phyloP scores from a whole-genome alignment of 768 basidiomycete genomes.

The Pisolithus sp. region DNA sequence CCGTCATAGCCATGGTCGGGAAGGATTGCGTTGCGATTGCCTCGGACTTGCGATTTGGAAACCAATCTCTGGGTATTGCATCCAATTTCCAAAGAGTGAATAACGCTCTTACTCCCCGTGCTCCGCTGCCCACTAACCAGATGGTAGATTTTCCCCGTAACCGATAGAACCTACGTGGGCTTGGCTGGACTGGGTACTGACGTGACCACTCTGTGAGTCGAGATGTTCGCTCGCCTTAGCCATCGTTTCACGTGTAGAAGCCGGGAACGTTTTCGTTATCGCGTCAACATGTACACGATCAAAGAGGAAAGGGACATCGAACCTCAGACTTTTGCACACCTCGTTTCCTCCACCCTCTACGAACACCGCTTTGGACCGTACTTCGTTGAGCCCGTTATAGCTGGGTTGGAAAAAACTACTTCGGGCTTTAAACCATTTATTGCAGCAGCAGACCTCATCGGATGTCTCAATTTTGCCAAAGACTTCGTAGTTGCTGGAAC shows the following conservation, averaged over 20 bases:
- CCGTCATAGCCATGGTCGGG: conserved; percentile 98
- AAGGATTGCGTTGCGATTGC: conserved; percentile 99
- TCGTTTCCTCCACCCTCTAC: conserved; percentile 93
- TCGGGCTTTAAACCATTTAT: conserved; percentile 87
- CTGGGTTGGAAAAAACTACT: conserved; percentile 73
- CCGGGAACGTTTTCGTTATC: conserved; percentile 84
- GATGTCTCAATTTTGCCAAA: conserved; percentile 88
- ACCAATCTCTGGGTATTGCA: conserved; percentile 78
- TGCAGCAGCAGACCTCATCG: conserved; percentile 90
- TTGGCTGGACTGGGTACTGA: conserved; percentile 92
- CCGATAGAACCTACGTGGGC: conserved; percentile 87
- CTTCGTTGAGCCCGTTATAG: conserved; percentile 95
- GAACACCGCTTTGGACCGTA: conserved; percentile 95
- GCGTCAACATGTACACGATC: conserved; percentile 99
- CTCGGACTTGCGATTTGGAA: conserved; percentile 87
- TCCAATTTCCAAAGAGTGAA: conserved; percentile 91
- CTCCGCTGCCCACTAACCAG: conserved; percentile 8
- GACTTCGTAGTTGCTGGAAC: conserved; percentile 97
- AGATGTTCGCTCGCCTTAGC: neutral
- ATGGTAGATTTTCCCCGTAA: conserved; percentile 83
- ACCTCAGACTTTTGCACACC: conserved; percentile 92
- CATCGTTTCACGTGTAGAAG: conserved; percentile 33
- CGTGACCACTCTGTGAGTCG: conserved; percentile 77
- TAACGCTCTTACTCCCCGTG: neutral
- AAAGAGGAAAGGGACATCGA: conserved; percentile 97